phyloP scores from a whole-genome alignment of 495 filamentous ascomycete genomes.

The Podospora appendiculata region DNA sequence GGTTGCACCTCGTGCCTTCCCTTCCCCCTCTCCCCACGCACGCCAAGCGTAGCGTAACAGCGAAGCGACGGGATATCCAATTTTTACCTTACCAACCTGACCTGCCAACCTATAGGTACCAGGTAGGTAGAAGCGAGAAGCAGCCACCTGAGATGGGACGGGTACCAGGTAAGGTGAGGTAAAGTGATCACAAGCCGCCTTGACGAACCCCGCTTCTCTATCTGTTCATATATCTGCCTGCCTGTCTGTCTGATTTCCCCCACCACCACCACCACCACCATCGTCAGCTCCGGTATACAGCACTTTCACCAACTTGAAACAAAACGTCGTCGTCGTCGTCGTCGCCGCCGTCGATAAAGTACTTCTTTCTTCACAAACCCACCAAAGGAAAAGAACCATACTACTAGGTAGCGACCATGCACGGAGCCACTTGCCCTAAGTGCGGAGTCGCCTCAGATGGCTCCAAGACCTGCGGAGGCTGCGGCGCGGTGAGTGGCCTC shows the following conservation, averaged over 20 bases:
- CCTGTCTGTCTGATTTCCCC: not conserved
- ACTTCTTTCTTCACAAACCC: not conserved
- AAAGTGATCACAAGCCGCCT: no score
- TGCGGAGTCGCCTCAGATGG: conserved; percentile 35
- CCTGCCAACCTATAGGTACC: no score
- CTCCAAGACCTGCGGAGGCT: conserved; percentile 38
- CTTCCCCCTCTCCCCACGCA: not conserved
- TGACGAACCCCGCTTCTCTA: no score
- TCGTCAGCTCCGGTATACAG: not conserved
- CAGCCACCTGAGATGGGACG: no score
- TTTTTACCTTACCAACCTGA: no score
- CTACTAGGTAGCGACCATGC: conserved; percentile 30
- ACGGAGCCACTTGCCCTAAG: conserved; percentile 40
- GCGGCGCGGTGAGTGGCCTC: conserved; percentile 38
- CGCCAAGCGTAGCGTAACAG: no score
- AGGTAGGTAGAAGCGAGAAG: no score
- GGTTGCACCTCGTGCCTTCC: not conserved
- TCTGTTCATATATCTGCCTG: not conserved
- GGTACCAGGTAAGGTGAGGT: no score
- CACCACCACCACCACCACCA: not conserved
- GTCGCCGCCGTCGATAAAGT: no score
- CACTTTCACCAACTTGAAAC: not conserved
- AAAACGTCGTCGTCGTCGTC: no score
- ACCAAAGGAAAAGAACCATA: not conserved
- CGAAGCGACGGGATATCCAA: no score